Percentiles rank a stretch among this genome's conserved stretches.
phyloP scores from a whole-genome alignment of 129 eudicot genomes.

The Flaveria sonorensis region DNA sequence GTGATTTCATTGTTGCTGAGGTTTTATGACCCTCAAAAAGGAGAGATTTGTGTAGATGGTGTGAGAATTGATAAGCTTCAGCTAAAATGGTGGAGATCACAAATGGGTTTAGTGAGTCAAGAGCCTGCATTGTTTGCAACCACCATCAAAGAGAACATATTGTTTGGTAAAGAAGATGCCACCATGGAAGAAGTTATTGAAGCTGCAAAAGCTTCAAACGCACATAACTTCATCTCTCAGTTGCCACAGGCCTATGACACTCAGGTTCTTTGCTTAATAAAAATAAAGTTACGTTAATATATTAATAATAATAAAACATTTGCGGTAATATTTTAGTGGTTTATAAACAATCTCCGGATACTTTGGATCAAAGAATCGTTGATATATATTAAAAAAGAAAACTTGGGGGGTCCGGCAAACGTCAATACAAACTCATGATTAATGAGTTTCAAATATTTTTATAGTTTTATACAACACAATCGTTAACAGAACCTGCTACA shows the following conservation, averaged over 20 bases:
- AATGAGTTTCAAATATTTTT: neutral
- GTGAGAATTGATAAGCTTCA: slow-evolving; percentile 65
- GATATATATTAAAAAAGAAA: neutral
- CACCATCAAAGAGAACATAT: slow-evolving; percentile 78
- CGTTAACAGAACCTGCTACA: too few relatives aligned
- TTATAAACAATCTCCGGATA: slow-evolving; percentile 3
- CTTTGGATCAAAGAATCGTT: slow-evolving; percentile 5
- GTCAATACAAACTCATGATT: neutral
- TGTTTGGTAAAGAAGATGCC: slow-evolving; percentile 92
- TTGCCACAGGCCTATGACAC: slow-evolving; percentile 93
- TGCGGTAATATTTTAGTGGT: neutral
- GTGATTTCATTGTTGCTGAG: slow-evolving; percentile 68
- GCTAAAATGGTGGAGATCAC: slow-evolving; percentile 83
- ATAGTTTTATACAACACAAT: too few relatives aligned
- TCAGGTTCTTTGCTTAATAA: slow-evolving; percentile 51
- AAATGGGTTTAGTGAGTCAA: slow-evolving; percentile 95
- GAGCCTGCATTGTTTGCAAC: slow-evolving; percentile 93
- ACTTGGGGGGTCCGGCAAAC: slow-evolving; percentile 8
- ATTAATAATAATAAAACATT: neutral
- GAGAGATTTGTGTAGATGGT: slow-evolving; percentile 72
- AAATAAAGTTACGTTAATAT: neutral
- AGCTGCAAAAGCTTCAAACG: slow-evolving; percentile 88
- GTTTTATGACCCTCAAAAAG: slow-evolving; percentile 71
- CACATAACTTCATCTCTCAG: slow-evolving; percentile 82
- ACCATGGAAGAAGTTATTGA: slow-evolving; percentile 69